phyloP scores from a whole-genome alignment of 1,284 basidiomycete species.

The Lentinus polychrous region DNA sequence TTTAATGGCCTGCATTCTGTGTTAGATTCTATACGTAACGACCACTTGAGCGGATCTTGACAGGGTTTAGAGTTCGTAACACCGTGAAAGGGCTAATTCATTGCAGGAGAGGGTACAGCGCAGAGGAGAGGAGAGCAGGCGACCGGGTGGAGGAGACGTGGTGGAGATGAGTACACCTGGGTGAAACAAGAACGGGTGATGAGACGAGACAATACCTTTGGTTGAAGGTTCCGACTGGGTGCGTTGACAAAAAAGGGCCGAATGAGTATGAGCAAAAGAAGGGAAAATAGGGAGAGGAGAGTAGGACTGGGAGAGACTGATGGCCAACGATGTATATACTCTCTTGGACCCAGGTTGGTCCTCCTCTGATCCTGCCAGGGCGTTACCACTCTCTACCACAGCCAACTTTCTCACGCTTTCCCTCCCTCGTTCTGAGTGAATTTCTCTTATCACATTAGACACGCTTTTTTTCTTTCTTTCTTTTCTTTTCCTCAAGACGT shows the following conservation, averaged over 20 bases:
- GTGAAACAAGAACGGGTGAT: background rate
- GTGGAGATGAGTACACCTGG: background rate
- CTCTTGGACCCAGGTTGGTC: background rate
- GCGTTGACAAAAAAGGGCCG: conserved; percentile 10
- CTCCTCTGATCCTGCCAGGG: conserved; percentile 7
- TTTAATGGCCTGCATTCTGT: conserved; percentile 37
- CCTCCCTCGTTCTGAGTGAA: too few relatives aligned
- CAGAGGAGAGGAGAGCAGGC: background rate
- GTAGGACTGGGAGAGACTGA: conserved; percentile 20
- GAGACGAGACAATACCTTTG: background rate
- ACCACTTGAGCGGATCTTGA: conserved; percentile 6
- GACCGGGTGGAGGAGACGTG: background rate
- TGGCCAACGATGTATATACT: conserved; percentile 21
- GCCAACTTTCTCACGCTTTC: conserved; percentile 19
- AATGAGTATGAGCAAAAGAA: conserved; percentile 18
- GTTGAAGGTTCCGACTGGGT: background rate
- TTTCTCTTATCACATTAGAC: background rate
- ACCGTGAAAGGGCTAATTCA: too few relatives aligned
- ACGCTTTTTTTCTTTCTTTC: too few relatives aligned
- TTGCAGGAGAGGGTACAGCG: background rate
- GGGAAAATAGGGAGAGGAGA: conserved; percentile 15
- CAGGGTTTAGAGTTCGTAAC: background rate
- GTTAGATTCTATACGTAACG: conserved; percentile 14
- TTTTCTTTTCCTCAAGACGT: too few relatives aligned
- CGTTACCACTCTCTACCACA: conserved; percentile 18